These are phyloP conservation scores for Fomitopsis palustris DNA, from an alignment of 1,284 basidiomycete species.

Conservation along the genomic window DNA sequence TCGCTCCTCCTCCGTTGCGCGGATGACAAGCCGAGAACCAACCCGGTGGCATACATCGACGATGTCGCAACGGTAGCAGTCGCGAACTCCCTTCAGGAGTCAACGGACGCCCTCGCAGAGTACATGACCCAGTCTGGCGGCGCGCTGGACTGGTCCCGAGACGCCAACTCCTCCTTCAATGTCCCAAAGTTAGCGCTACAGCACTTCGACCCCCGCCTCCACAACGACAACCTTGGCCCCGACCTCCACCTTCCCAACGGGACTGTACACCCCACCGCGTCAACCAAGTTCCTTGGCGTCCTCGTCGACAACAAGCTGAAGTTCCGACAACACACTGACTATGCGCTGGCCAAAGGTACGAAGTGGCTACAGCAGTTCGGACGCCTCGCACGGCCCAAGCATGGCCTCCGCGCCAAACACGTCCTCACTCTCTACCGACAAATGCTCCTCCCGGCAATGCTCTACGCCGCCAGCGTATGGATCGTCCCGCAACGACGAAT, in stretches of 20 bases:
- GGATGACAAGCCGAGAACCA: slow-evolving; percentile 8
- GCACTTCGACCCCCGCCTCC: slow-evolving; percentile 5
- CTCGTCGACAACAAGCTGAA: slow-evolving; percentile 31
- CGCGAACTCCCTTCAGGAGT: slow-evolving; percentile 13
- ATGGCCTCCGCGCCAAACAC: slow-evolving; percentile 16
- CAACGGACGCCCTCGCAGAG: slow-evolving; percentile 10
- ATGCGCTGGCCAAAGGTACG: slow-evolving; percentile 29
- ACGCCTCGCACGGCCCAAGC: slow-evolving; percentile 19
- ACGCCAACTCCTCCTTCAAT: slow-evolving; percentile 23
- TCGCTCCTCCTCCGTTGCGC: slow-evolving; percentile 21
- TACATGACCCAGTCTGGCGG: slow-evolving; percentile 20
- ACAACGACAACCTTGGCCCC: slow-evolving; percentile 4
- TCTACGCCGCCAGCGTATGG: slow-evolving; percentile 35
- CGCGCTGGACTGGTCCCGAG: slow-evolving; percentile 15
- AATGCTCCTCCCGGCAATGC: slow-evolving; percentile 31
- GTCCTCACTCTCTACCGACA: slow-evolving; percentile 25
- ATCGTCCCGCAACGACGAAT: slow-evolving; percentile 20
- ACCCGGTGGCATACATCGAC: slow-evolving; percentile 22
- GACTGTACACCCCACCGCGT: slow-evolving; percentile 8
- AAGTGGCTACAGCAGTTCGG: slow-evolving; percentile 17
- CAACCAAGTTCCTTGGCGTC: slow-evolving; percentile 33
- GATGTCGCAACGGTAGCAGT: slow-evolving; percentile 19
- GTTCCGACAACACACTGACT: slow-evolving; percentile 28
- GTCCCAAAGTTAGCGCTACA: slow-evolving; percentile 22
- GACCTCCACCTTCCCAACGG: slow-evolving; percentile 2